Evolutionary conservation across 1,139 yeast species (phyloP).

Genomic region (Yamadazyma triangularis): DNA sequence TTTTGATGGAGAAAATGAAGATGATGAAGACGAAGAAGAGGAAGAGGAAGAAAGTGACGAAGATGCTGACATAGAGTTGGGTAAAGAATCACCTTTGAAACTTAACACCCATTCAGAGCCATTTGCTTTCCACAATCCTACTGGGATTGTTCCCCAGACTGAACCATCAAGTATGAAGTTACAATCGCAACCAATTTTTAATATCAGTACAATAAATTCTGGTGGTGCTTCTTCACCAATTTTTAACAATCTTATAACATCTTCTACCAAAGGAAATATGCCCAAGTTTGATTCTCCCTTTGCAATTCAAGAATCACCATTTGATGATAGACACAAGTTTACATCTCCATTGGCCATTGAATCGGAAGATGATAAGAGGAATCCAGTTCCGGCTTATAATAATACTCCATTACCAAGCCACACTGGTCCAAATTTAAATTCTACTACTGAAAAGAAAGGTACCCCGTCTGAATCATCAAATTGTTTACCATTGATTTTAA

Average conservation of each 20-base stretch:
- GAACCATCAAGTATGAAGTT: conserved; percentile 4
- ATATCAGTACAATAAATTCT: conserved; percentile 8
- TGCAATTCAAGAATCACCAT: conserved; percentile 18
- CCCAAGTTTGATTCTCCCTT: conserved; percentile 29
- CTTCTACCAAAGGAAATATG: conserved; percentile 7
- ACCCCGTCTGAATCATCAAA: conserved; percentile 38
- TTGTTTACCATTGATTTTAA: conserved; percentile 58
- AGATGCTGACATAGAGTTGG: conserved; percentile 23
- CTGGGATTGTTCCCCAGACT: conserved; percentile 2
- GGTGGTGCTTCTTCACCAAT: conserved; percentile 26
- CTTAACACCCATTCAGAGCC: conserved; percentile 23
- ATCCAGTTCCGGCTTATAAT: background rate
- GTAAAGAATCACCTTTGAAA: conserved; percentile 23
- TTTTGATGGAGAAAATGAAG: conserved; percentile 10
- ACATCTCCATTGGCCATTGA: conserved; percentile 12
- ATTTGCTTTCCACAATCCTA: conserved; percentile 5
- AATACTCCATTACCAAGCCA: background rate
- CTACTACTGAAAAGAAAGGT: background rate
- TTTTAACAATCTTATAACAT: conserved; percentile 8
- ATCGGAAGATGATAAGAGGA: conserved; percentile 9
- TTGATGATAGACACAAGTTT: conserved; percentile 10
- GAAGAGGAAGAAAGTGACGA: conserved; percentile 34
- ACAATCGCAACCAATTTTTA: conserved; percentile 3
- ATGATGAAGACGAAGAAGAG: conserved; percentile 8
- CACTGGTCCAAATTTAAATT: background rate